Base-by-base conservation (phyloP, 805 yeast genomes). In the Metschnikowia amazonensis region DNA sequence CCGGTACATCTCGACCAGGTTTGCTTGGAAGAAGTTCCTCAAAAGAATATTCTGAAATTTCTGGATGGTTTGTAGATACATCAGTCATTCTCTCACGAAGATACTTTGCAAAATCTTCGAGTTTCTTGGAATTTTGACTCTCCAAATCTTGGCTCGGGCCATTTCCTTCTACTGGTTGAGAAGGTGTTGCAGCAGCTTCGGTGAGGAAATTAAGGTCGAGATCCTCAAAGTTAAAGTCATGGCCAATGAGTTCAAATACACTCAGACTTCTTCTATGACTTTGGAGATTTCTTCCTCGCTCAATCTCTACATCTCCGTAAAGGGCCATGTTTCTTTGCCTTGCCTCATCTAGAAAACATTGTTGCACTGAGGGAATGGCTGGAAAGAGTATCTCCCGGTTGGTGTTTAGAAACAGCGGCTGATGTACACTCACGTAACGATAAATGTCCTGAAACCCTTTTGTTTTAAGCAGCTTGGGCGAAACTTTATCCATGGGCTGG, bases 231-330 rank as follows among this genome's bases (percentile, higher is more conserved):
- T 39, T 14, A 10, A 40, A 20, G 7, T 30, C 43, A 4, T 32
- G 36, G 13, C 25, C 30, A 14, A 40, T 23, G 23, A 24, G 34
- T 4, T 45, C 48, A 13, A 41, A 18, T 17, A 36, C 33, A 25
- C 48, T 42, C 48, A 45, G 48, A 20, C 48, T 42, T 14, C 42
- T 29, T 16, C 48, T 23, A 23, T 31, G 39, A 27, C 41, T 41
- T 3, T 43, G 37, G 5, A 42, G 36, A 32, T 52, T 36, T 45
- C 57, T 48, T 6, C 56, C 57, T 2, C 47, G 39, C 30, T 53
- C 57, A 17, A 53, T 42, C 6, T 51, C 57, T 17, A 46, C 32
- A 2, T 28, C 32, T 13, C 42, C 44, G 11, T 43, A 17, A 11
- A 40, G 37, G 2, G 31, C 41, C 14, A 46, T 46, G 6, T 28